Conservation (phyloP, 345 rosid species). For the Lepidium didymum region DNA sequence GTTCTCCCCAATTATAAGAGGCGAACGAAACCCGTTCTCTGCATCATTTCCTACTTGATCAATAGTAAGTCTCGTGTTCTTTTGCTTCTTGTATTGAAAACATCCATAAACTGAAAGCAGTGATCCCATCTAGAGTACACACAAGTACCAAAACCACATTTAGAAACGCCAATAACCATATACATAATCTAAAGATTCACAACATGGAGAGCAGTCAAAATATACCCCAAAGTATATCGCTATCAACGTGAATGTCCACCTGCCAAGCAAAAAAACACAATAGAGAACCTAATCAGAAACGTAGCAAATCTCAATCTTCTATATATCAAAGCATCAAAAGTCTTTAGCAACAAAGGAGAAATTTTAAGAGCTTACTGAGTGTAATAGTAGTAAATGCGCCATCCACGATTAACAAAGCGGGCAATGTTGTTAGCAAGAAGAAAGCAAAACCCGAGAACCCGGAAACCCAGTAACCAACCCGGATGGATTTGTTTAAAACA, state of each 20-base stretch:
- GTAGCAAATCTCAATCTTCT: not conserved
- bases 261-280: constrained; percentile 11
- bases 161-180: constrained; percentile 27
- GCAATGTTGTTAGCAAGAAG: constrained; percentile 33
- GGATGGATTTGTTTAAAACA: constrained; percentile 51
- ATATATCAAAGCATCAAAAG: not conserved
- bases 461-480: constrained; percentile 48
- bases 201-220: not conserved
- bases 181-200: constrained; percentile 18
- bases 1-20: constrained; percentile 30
- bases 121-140: constrained; percentile 42
- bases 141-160: not conserved
- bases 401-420: constrained; percentile 32
- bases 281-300: not conserved
- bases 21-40: constrained; percentile 37
- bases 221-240: constrained; percentile 66
- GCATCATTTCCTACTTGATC: constrained; percentile 30
- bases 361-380: constrained; percentile 43
- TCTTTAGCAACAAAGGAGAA: not conserved
- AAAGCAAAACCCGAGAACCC: constrained; percentile 47
- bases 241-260: constrained; percentile 64
- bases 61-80: not conserved
- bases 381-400: constrained; percentile 40
- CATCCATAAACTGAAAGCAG: constrained; percentile 60
- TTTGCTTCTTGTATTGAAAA: constrained; percentile 28